Base-by-base conservation (phyloP, 305 asterid species). In the Lippia alba region DNA sequence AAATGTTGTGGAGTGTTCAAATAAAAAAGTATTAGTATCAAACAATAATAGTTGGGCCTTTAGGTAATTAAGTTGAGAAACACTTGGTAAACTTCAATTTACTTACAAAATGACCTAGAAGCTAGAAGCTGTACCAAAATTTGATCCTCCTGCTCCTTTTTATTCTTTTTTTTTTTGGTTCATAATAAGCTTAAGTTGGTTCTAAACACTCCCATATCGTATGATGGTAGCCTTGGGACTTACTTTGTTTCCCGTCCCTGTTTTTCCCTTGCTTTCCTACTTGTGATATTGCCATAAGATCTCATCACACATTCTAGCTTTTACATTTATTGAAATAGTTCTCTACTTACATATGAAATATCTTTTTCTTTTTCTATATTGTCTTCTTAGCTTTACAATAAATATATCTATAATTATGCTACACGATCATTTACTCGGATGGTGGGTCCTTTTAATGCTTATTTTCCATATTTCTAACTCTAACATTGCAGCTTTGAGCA, bases 401-500 rank as follows among this genome's bases (percentile, higher is more conserved):
- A 18, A n/a, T 24, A 14, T 36, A 48, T 73, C 39, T 50, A 11
- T 48, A 8, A 34, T 63, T 64, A 54, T 61, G 62, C 19, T 32
- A 60, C 61, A 19, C 55, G 54, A 53, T 53, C 51, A 49, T 59
- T 45, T 32, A 56, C 50, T 55, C 24, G 24, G 46, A 68, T 20
- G 41, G 56, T 69, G 30, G 66, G 24, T 49, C 34, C 61, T 60
- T 76, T 56, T 64, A 66, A 67, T 66, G 44, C 72, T 56, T 41
- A 49, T 20, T 56, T 62, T 61, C 71, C 54, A 48, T 55, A 32
- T 44, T 46, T 12, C 44, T 60, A 15, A 62, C 64, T 56, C 55
- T 67, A 57, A 56, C 61, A 39, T 61, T 82, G 92, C 96, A 91
- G 97, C 85, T 91, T 89, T 74, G 97, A 91, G 86, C 97, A 91